A percentile compares a stretch with the other conserved stretches of the same genome.
Evolutionary conservation across 2,329 filamentous ascomycete genomes (phyloP).

Genomic region (Colletotrichum falcatum): DNA sequence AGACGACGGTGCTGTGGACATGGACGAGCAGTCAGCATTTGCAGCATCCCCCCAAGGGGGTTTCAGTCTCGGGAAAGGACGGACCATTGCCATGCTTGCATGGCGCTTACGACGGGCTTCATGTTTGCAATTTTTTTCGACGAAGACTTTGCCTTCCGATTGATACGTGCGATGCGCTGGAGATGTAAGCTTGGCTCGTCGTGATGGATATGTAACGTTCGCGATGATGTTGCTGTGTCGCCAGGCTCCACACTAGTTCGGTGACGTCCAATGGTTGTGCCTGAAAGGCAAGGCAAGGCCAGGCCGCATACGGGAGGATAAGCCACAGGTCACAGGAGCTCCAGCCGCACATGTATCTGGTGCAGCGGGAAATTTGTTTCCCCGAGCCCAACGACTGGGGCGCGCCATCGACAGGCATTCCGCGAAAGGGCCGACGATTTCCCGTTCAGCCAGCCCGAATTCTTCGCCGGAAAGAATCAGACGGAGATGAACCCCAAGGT

Average conservation of each 20-base stretch:
- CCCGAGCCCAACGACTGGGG: too few relatives aligned
- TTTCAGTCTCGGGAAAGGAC: slow-evolving; percentile 47
- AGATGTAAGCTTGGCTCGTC: slow-evolving; percentile 35
- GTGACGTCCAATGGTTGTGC: slow-evolving; percentile 38
- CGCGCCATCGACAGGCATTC: too few relatives aligned
- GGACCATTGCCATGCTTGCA: slow-evolving; percentile 97
- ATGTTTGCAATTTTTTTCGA: slow-evolving; percentile 66
- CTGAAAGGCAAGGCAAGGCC: slow-evolving; percentile 30
- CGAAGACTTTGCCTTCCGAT: not conserved
- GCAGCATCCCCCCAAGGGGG: not conserved
- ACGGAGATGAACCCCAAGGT: not conserved
- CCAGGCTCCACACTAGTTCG: slow-evolving; percentile 23
- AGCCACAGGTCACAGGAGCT: not conserved
- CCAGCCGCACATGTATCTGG: not conserved
- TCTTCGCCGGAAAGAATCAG: not conserved
- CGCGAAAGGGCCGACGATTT: too few relatives aligned
- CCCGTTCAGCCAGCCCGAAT: too few relatives aligned
- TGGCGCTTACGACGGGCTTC: slow-evolving; percentile 93
- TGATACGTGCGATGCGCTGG: slow-evolving; percentile 7
- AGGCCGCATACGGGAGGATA: not conserved
- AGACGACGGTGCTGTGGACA: slow-evolving; percentile 76
- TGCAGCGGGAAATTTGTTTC: not conserved
- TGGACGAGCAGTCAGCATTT: slow-evolving; percentile 10
- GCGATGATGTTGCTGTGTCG: slow-evolving; percentile 32
- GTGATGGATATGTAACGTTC: slow-evolving; percentile 27